Conservation (phyloP, 345 rosid species). For the Erysimum cheiranthoides region DNA sequence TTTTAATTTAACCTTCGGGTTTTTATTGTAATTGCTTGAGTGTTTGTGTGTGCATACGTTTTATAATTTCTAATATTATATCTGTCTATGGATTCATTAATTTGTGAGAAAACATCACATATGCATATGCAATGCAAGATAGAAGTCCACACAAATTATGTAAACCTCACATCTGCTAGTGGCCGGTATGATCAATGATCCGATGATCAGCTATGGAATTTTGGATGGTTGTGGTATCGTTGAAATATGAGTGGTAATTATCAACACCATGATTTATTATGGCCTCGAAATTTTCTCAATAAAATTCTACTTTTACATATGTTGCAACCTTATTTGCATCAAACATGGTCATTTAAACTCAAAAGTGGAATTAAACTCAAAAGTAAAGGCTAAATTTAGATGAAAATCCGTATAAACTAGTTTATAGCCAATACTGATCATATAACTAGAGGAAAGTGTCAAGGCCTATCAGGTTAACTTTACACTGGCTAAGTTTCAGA, state of each 20-base stretch:
- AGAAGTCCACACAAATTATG: conserved; percentile 1
- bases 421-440: neutral
- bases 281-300: conserved; percentile 10
- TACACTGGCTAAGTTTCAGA: conserved; percentile 19
- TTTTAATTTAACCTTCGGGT: neutral
- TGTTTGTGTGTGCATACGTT: conserved; percentile 32
- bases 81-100: conserved; percentile 12
- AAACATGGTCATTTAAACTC: conserved; percentile 7
- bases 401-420: neutral
- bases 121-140: conserved; percentile 13
- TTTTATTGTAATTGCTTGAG: conserved; percentile 33
- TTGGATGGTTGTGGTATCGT: conserved; percentile 20
- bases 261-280: conserved; percentile 20
- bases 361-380: too few species aligned
- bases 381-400: neutral
- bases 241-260: conserved; percentile 8
- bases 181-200: conserved; percentile 28
- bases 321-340: conserved; percentile 15
- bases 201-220: conserved; percentile 35
- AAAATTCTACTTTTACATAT: neutral
- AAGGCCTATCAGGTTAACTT: conserved; percentile 15
- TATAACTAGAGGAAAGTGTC: conserved; percentile 10
- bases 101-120: conserved; percentile 1
- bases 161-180: conserved; percentile 25
- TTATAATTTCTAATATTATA: conserved; percentile 13